Evolutionary conservation across 2,329 filamentous ascomycete genomes (phyloP).

Genomic region (Aureobasidium sp.): DNA sequence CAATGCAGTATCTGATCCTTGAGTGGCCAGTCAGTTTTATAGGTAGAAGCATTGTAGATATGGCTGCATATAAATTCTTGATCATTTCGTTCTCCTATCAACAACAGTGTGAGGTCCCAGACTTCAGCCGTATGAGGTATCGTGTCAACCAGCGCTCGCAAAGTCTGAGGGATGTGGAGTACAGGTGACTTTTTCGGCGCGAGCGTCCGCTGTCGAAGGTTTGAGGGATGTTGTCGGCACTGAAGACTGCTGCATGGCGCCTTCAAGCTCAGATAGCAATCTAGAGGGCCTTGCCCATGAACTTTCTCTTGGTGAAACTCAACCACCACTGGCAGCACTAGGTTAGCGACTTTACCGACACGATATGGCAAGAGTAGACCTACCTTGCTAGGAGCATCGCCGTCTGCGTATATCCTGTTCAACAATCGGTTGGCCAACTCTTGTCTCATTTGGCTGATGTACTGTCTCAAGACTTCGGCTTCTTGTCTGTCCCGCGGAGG

Average conservation of each 20-base stretch:
- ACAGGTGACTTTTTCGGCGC: background rate
- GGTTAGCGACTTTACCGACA: conserved; percentile 22
- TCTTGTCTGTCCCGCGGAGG: conserved; percentile 79
- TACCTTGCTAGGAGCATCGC: conserved; percentile 57
- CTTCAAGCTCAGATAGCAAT: background rate
- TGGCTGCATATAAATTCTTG: background rate
- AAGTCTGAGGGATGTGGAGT: background rate
- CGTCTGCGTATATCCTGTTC: conserved; percentile 78
- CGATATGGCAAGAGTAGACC: conserved; percentile 14
- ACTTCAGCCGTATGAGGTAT: background rate
- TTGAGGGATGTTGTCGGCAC: background rate
- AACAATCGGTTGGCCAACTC: conserved; percentile 79
- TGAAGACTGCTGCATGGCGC: conserved; percentile 7
- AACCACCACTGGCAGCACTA: conserved; percentile 79
- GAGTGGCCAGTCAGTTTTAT: background rate
- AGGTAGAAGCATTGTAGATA: background rate
- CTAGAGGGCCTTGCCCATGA: conserved; percentile 77
- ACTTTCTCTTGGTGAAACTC: conserved; percentile 98
- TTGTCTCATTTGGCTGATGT: conserved; percentile 86
- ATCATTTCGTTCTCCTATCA: background rate
- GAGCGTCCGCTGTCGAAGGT: background rate
- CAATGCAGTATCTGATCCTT: background rate
- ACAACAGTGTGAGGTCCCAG: background rate
- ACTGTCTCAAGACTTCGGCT: conserved; percentile 81
- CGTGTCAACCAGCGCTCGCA: background rate